Evolutionary conservation across 306 rosid genomes (phyloP), one percentile per base, ranked within the genome.

Genomic region (Trifolium pratense): DNA sequence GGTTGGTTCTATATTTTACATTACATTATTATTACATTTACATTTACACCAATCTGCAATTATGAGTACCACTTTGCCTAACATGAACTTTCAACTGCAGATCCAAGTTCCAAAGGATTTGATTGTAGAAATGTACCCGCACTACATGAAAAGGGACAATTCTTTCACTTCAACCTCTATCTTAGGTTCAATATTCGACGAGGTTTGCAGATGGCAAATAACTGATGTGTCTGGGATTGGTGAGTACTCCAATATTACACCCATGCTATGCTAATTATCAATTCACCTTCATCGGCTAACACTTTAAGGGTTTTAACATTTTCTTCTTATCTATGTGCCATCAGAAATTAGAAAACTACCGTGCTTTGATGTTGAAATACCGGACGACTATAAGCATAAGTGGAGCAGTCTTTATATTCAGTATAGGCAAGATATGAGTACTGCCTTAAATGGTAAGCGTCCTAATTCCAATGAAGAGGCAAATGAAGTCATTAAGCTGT

Each of bases 161-260:
- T 81, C 84, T 3, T 89, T 71, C 64, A 78, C 66, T 25, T 93
- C 97, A 14, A 82, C 86, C 32, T 89, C 92, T 18, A 75, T 93
- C 73, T 49, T 93, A 71, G 97, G 96, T 65, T 39, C 14, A 68
- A 91, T 93, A 59, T 93, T 79, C 36, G 88, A 93, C 59, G 78
- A 68, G 16, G 97, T 88, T 75, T 1, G 29, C 45, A 21, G 12
- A 18, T 80, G 75, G 82, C 85, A 80, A 71, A 37, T 37, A 46
- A 75, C 80, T 23, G 78, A 84, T 23, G 2, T 2, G 7, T 66
- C 86, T 1, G 45, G 15, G 51, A 77, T 29, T 75, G 91, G 97
- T 87, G 45, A 81, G 76, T 20, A 52, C 55, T 11, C 25, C 46
- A 40, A 2, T 40, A 21, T 39, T 34, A 12, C 46, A 9, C 46